A percentile compares a stretch with the other conserved stretches of the same genome.
Evolutionary conservation across 176 grass and related monocot species (phyloP).

Genomic region (Dendrocalamus sinicus): DNA sequence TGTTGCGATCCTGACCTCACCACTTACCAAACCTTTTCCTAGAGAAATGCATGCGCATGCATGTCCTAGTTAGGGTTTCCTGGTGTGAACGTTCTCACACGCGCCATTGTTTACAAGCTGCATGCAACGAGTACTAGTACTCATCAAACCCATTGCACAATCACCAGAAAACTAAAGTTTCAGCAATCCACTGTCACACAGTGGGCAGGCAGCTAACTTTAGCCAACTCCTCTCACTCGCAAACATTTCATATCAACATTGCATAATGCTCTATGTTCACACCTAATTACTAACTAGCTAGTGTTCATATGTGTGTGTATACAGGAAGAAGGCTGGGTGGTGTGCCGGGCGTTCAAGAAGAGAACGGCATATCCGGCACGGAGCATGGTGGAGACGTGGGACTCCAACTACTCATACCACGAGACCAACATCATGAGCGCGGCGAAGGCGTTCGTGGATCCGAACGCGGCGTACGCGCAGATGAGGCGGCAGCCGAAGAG

Average conservation of each 20-base stretch:
- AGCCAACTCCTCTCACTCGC: not conserved
- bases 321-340: conserved; percentile 98
- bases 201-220: not conserved
- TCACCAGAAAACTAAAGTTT: conserved; percentile 24
- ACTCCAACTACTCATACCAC: conserved; percentile 55
- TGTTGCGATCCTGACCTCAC: conserved; percentile 36
- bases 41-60: conserved; percentile 50
- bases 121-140: conserved; percentile 42
- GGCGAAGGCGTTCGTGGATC: conserved; percentile 36
- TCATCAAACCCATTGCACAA: conserved; percentile 38
- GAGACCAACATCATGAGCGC: conserved; percentile 42
- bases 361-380: conserved; percentile 58
- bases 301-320: conserved; percentile 13
- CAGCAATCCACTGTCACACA: conserved; percentile 32
- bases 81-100: conserved; percentile 39
- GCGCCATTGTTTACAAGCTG: conserved; percentile 50
- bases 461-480: conserved; percentile 54
- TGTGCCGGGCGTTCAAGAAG: conserved; percentile 98
- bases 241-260: not conserved
- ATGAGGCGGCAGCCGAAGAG: conserved; percentile 51
- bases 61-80: conserved; percentile 54
- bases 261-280: not conserved
- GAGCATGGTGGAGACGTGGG: conserved; percentile 65
- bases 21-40: conserved; percentile 44
- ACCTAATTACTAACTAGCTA: not conserved